Conservation (phyloP, 176 grass and related monocot genomes). For the Carex myosuroides region DNA sequence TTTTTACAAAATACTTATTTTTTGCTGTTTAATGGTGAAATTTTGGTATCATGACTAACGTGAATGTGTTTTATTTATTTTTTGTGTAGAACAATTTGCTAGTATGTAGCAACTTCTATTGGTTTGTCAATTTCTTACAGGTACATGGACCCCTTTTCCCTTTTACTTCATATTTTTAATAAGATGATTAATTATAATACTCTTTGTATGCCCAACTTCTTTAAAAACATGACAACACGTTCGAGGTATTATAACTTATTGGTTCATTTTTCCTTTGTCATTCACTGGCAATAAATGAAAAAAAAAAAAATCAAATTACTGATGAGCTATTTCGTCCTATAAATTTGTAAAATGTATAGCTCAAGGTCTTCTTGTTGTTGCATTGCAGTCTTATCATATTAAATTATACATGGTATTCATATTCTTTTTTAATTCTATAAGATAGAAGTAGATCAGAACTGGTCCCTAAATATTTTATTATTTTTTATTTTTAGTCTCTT, state of each 20-base stretch:
- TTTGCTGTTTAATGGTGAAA: background rate
- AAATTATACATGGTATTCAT: background rate
- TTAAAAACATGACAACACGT: background rate
- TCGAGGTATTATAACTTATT: background rate
- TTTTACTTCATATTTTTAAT: background rate
- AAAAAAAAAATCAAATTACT: background rate
- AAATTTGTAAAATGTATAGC: background rate
- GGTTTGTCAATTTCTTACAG: conserved; percentile 76
- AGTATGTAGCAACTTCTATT: conserved; percentile 80
- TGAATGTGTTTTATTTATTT: background rate
- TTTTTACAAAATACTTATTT: background rate
- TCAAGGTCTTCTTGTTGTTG: background rate
- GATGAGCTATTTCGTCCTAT: background rate
- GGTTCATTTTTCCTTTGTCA: background rate
- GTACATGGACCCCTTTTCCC: conserved; percentile 15
- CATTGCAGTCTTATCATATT: background rate
- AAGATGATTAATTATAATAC: background rate
- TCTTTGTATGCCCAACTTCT: background rate
- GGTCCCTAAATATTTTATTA: background rate
- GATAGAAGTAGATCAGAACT: background rate
- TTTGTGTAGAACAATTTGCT: conserved; percentile 52
- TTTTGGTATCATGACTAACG: background rate
- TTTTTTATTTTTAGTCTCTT: background rate
- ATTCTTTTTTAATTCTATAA: conserved; percentile 1
- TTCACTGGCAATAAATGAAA: background rate